A percentile compares a stretch with the other conserved stretches of the same genome.
These are phyloP conservation scores for Botrytis byssoidea DNA, from an alignment of 2,329 filamentous ascomycete genomes.

Conservation along the genomic window DNA sequence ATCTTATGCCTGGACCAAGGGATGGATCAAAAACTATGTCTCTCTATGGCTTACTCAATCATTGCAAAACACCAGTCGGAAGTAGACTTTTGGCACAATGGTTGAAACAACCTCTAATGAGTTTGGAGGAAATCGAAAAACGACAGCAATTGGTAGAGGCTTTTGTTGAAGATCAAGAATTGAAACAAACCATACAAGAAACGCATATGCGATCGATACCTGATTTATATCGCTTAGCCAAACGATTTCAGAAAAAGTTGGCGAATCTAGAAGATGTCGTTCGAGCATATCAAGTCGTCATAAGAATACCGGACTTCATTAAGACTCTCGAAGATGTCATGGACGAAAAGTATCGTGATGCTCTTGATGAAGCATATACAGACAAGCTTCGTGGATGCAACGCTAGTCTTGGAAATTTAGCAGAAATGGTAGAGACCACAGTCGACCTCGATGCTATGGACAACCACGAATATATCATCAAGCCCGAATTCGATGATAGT, in stretches of 20 bases:
- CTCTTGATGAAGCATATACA: slow-evolving; percentile 84
- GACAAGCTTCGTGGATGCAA: slow-evolving; percentile 74
- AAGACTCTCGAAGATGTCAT: slow-evolving; percentile 88
- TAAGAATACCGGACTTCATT: slow-evolving; percentile 86
- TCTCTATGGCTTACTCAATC: slow-evolving; percentile 87
- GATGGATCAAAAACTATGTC: slow-evolving; percentile 99
- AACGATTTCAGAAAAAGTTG: slow-evolving; percentile 88
- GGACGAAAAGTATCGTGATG: slow-evolving; percentile 88
- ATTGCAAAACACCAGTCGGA: slow-evolving; percentile 95
- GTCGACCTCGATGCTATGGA: slow-evolving; percentile 94
- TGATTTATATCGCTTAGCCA: slow-evolving; percentile 88
- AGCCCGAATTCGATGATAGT: slow-evolving; percentile 92
- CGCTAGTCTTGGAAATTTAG: slow-evolving; percentile 77
- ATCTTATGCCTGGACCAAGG: slow-evolving; percentile 92
- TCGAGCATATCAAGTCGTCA: slow-evolving; percentile 89
- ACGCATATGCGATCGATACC: slow-evolving; percentile 91
- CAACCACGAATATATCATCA: slow-evolving; percentile 98
- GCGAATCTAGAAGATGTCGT: slow-evolving; percentile 96
- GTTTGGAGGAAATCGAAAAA: slow-evolving; percentile 80
- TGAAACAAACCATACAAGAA: slow-evolving; percentile 95
- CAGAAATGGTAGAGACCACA: slow-evolving; percentile 98
- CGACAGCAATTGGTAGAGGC: slow-evolving; percentile 93
- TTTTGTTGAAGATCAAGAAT: slow-evolving; percentile 87
- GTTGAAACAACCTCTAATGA: slow-evolving; percentile 98
- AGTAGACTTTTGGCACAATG: slow-evolving; percentile 89